Percentiles rank a stretch among this genome's conserved stretches.
Conservation (phyloP, 768 basidiomycete species). For the Tulasnella sp. region DNA sequence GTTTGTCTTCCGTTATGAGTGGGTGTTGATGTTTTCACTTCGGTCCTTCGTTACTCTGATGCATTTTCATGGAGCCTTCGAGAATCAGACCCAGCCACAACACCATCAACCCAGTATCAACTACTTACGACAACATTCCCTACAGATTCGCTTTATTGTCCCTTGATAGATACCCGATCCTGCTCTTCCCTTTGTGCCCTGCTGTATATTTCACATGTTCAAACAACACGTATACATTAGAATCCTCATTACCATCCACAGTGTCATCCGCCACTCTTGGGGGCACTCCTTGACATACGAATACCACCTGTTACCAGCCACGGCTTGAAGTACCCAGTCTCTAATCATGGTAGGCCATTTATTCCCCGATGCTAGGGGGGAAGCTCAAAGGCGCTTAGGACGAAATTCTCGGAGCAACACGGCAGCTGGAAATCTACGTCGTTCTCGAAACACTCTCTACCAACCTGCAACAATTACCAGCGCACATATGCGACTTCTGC, state of each 20-base stretch:
- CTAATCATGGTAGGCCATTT: not conserved
- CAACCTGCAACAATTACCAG: not conserved
- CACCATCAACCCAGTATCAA: not conserved
- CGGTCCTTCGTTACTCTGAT: not conserved
- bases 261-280: conserved; percentile 45
- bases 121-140: not conserved
- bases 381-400: not conserved
- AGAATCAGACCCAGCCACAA: not conserved
- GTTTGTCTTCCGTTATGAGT: not conserved
- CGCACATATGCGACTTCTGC: not conserved
- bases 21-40: not conserved
- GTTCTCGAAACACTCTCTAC: not conserved
- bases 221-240: conserved; percentile 21
- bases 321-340: not conserved
- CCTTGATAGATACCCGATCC: too few relatives aligned
- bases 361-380: not conserved
- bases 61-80: not conserved
- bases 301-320: too few relatives aligned
- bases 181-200: not conserved
- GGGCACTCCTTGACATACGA: too few relatives aligned
- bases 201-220: conserved; percentile 12
- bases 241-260: conserved; percentile 34
- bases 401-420: not conserved
- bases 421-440: not conserved
- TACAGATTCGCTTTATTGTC: too few relatives aligned